Evolutionary conservation across 805 yeast species (phyloP).

Genomic region (Clavispora asparagi): DNA sequence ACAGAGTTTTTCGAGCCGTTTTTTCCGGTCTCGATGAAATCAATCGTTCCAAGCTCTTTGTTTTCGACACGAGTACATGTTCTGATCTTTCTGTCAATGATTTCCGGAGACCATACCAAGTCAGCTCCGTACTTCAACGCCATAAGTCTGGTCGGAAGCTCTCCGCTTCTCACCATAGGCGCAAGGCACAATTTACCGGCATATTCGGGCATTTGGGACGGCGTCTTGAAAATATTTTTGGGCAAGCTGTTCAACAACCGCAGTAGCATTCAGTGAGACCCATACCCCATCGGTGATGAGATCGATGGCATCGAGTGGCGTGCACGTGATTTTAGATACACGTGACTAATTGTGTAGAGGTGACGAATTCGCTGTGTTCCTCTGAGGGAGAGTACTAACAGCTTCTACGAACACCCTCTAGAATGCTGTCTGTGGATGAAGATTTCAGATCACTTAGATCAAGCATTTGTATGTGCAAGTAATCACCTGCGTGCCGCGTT

Average conservation of each 20-base stretch:
- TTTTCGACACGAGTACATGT: conserved; percentile 65
- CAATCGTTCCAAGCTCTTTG: conserved; percentile 51
- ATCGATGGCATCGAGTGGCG: neutral
- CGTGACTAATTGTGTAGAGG: too few species aligned
- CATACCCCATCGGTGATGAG: neutral
- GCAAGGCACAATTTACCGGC: conserved; percentile 81
- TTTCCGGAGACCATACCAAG: conserved; percentile 92
- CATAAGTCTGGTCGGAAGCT: conserved; percentile 80
- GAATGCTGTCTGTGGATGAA: too few species aligned
- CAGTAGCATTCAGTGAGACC: neutral
- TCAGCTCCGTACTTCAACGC: conserved; percentile 87
- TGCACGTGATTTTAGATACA: neutral
- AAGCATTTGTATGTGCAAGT: too few species aligned
- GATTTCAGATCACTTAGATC: too few species aligned
- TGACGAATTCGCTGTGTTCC: too few species aligned
- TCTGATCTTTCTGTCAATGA: conserved; percentile 78
- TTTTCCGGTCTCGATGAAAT: conserved; percentile 37
- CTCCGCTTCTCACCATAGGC: conserved; percentile 97
- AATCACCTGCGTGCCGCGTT: neutral
- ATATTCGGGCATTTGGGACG: conserved; percentile 51
- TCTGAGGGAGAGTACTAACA: too few species aligned
- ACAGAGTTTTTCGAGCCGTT: conserved; percentile 35
- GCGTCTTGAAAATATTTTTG: neutral
- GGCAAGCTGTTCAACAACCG: neutral
- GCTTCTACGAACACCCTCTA: too few species aligned